Base-by-base conservation (phyloP, 768 basidiomycete species). In the Cyclocybe aegerita region DNA sequence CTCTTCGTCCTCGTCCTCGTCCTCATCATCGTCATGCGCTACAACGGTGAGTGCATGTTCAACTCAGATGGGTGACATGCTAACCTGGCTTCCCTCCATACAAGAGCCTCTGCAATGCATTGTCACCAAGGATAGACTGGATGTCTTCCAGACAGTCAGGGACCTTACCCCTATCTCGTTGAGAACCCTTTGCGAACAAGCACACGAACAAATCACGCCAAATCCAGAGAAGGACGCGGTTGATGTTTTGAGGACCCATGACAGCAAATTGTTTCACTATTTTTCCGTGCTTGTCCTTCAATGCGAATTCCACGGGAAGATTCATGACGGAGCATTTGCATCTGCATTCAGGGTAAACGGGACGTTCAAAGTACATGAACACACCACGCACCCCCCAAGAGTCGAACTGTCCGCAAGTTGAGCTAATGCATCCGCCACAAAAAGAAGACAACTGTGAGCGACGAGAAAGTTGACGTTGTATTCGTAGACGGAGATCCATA, bases 161-260 rank as follows among this genome's bases (percentile, higher is more conserved):
- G 10, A 85, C 67, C 43, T 56, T 53, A 37, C 66, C 59, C 39
- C 63, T 54, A 33, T 70, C 66, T 56, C 39, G 62, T 52, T 57
- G 59, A 47, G 36, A 65, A 46, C 55, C 72, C 62, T 51, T 65
- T 0, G 76, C 74, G 7, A 81, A 72, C 63, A 87, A 66, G 17
- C 76, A 77, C 7, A 88, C 60, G 53, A 87, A 80, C 14, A 87
- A 70, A 52, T 88, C 86, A 5, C 85, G 75, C 85, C 85, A 87
- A 46, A 87, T 78, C 82, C 83, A 87, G 12, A 85, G 63, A 5
- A 80, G 51, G 36, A 77, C 69, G 10, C 65, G 67, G 23, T 76
- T 70, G 14, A 84, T 66, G 16, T 70, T 53, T 41, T 23, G 23
- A 23, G 23, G 23, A 23, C 23, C 23, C 23, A 23, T 23, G 23